These are phyloP conservation scores for Monilinia polystroma DNA, from an alignment of 2,329 filamentous ascomycete species.

Conservation along the genomic window DNA sequence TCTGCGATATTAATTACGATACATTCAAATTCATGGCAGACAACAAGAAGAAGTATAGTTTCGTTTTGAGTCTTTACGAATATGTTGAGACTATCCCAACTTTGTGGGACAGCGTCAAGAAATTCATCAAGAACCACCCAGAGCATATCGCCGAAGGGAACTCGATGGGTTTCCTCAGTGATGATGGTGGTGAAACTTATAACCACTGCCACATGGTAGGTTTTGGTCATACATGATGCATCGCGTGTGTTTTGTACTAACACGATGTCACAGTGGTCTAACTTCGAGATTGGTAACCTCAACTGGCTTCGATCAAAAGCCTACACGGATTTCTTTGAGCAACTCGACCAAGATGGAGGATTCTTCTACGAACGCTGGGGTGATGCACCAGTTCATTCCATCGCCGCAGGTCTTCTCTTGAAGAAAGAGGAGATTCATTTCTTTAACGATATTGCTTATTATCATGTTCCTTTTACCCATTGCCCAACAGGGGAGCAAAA, in stretches of 20 bases:
- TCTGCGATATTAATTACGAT: constrained; percentile 93
- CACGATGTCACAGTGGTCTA: constrained; percentile 74
- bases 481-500: constrained; percentile 89
- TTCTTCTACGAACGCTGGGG: constrained; percentile 99
- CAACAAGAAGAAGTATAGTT: constrained; percentile 97
- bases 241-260: background rate
- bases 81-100: constrained; percentile 93
- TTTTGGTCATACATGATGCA: constrained; percentile 30
- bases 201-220: constrained; percentile 96
- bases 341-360: constrained; percentile 84
- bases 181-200: constrained; percentile 87
- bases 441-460: constrained; percentile 98
- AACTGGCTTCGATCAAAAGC: constrained; percentile 88
- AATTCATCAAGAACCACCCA: constrained; percentile 86
- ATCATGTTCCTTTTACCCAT: constrained; percentile 96
- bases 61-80: constrained; percentile 92
- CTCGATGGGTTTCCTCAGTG: constrained; percentile 86
- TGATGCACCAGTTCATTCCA: constrained; percentile 97
- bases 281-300: constrained; percentile 94
- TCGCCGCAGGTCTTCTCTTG: constrained; percentile 82
- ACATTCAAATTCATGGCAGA: constrained; percentile 97
- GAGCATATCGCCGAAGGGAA: constrained; percentile 84
- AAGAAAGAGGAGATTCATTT: constrained; percentile 96
- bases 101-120: constrained; percentile 92
- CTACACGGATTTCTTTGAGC: constrained; percentile 88